Conservation (phyloP, 2,329 filamentous ascomycete genomes). For the Cladosporium austrohemisphaericum region DNA sequence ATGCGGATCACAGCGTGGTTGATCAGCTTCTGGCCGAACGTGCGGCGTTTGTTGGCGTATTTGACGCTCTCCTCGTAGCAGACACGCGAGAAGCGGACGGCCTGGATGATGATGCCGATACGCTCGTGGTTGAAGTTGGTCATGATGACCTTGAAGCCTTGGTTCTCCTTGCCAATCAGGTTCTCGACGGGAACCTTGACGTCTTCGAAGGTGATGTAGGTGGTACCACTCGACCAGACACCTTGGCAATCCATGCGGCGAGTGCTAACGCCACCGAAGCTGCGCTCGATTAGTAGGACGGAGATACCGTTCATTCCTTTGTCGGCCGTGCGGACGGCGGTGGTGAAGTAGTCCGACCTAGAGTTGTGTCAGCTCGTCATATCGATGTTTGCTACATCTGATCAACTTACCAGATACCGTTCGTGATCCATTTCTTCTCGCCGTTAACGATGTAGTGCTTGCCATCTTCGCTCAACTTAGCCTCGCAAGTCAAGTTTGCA, state of each 20-base stretch:
- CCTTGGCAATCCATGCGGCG: conserved; percentile 98
- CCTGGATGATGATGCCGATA: conserved; percentile 98
- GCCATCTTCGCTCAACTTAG: conserved; percentile 88
- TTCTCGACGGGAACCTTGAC: conserved; percentile 99
- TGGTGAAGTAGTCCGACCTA: conserved; percentile 86
- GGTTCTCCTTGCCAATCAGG: conserved; percentile 94
- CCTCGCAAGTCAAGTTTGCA: conserved; percentile 91
- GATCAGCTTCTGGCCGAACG: conserved; percentile 94
- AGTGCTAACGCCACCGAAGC: conserved; percentile 79
- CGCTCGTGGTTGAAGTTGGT: conserved; percentile 99
- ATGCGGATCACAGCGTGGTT: conserved; percentile 96
- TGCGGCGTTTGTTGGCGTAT: conserved; percentile 94
- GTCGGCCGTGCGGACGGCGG: conserved; percentile 84
- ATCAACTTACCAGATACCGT: conserved; percentile 60
- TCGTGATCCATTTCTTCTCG: conserved; percentile 99
- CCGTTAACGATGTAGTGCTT: conserved; percentile 99
- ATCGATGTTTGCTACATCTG: background rate
- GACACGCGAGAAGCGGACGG: conserved; percentile 87
- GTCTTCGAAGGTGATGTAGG: conserved; percentile 97
- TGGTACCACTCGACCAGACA: conserved; percentile 91
- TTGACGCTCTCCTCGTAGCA: conserved; percentile 96
- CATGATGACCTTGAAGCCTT: conserved; percentile 99
- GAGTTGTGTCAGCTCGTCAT: conserved; percentile 13
- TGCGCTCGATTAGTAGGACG: conserved; percentile 86
- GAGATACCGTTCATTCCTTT: conserved; percentile 90